A percentile compares a stretch with the other conserved stretches of the same genome.
Conservation (phyloP, 306 rosid species). For the Senna tora region DNA sequence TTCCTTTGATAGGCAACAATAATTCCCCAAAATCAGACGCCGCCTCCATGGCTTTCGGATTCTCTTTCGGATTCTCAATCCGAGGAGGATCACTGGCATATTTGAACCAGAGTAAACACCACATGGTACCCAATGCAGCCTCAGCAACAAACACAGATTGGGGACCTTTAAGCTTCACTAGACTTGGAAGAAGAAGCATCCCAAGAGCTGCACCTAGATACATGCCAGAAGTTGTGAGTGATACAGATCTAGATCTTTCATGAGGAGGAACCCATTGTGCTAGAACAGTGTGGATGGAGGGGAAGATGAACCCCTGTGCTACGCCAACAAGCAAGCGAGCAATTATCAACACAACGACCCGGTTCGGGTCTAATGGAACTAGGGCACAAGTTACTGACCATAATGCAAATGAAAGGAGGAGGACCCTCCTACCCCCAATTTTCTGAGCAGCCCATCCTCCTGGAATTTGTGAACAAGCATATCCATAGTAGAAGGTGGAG, state of each 20-base stretch:
- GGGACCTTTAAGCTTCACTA: slow-evolving; percentile 84
- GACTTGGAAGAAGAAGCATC: slow-evolving; percentile 80
- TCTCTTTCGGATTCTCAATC: slow-evolving; percentile 88
- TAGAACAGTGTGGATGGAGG: slow-evolving; percentile 92
- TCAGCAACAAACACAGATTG: slow-evolving; percentile 83
- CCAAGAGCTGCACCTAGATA: slow-evolving; percentile 91
- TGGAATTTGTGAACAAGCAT: slow-evolving; percentile 95
- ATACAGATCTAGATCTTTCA: slow-evolving; percentile 93
- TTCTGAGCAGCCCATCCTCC: slow-evolving; percentile 97
- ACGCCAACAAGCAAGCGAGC: slow-evolving; percentile 98
- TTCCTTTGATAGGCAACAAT: slow-evolving; percentile 59
- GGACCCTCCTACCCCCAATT: slow-evolving; percentile 85
- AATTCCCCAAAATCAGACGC: slow-evolving; percentile 85
- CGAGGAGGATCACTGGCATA: slow-evolving; percentile 76
- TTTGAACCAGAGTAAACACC: slow-evolving; percentile 85
- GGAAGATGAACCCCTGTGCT: slow-evolving; percentile 93
- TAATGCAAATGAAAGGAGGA: slow-evolving; percentile 73
- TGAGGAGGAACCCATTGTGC: slow-evolving; percentile 99
- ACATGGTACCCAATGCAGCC: slow-evolving; percentile 73
- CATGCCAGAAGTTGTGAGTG: slow-evolving; percentile 94
- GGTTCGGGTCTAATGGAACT: slow-evolving; percentile 78
- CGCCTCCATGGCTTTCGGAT: slow-evolving; percentile 85
- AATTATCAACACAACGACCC: slow-evolving; percentile 55
- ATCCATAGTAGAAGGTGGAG: slow-evolving; percentile 89
- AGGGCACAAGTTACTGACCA: slow-evolving; percentile 90